These are phyloP conservation scores for Zygosaccharomyces sapae DNA, from an alignment of 1,139 yeast genomes.

Conservation along the genomic window DNA sequence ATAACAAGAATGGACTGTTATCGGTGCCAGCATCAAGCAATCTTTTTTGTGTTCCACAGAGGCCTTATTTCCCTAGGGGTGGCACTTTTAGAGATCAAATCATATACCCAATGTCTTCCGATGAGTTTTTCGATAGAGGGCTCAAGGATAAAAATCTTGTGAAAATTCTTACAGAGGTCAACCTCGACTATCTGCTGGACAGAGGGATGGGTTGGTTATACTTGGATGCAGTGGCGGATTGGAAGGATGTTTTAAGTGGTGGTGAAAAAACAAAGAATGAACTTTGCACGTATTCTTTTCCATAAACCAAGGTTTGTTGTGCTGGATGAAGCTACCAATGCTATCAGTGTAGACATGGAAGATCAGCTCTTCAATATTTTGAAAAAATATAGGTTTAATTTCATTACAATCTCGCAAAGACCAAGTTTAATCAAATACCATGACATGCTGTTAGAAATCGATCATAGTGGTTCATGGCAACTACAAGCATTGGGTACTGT, in stretches of 20 bases:
- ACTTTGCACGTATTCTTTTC: constrained; percentile 82
- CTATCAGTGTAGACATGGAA: constrained; percentile 88
- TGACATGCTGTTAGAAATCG: constrained; percentile 62
- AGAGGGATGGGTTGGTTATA: constrained; percentile 40
- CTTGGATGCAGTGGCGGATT: constrained; percentile 54
- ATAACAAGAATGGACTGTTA: constrained; percentile 61
- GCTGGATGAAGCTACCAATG: constrained; percentile 90
- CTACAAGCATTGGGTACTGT: constrained; percentile 51
- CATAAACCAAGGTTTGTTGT: constrained; percentile 79
- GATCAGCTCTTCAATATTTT: constrained; percentile 78
- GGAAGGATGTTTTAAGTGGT: constrained; percentile 91
- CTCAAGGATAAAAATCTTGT: constrained; percentile 65
- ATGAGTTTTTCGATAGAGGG: constrained; percentile 73
- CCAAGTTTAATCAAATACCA: constrained; percentile 84
- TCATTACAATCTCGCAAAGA: constrained; percentile 81
- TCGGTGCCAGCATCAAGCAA: constrained; percentile 76
- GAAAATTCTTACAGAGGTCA: constrained; percentile 68
- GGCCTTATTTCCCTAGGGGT: constrained; percentile 65
- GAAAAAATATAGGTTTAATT: constrained; percentile 65
- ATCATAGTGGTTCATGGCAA: constrained; percentile 48
- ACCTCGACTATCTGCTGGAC: constrained; percentile 68
- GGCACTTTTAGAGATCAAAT: constrained; percentile 86
- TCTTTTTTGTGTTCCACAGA: constrained; percentile 74
- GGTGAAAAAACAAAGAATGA: constrained; percentile 92
- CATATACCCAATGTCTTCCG: constrained; percentile 76